Evolutionary conservation across 352 stramenopile species (phyloP).

Genomic region (Pythium aquatile): DNA sequence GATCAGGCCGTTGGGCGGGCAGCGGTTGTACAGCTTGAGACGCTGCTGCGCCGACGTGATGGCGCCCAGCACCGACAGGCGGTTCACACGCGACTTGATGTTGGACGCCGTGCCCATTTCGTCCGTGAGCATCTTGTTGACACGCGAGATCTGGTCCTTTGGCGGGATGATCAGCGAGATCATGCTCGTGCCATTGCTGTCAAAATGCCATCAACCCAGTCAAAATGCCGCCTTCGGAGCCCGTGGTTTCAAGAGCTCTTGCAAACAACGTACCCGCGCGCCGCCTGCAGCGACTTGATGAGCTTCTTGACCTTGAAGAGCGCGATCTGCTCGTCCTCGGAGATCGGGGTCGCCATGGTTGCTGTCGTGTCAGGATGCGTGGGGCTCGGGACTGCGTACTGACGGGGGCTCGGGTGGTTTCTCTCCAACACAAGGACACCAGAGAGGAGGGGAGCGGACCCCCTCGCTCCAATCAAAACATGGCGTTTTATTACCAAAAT

Average conservation of each 20-base stretch:
- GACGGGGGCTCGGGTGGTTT: conserved; percentile 18
- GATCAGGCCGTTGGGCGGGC: conserved; percentile 96
- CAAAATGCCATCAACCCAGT: conserved; percentile 1
- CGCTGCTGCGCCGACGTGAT: conserved; percentile 99
- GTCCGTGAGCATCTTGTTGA: conserved; percentile 98
- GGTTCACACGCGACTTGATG: conserved; percentile 99
- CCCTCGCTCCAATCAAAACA: conserved; percentile 29
- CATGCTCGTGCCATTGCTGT: conserved; percentile 99
- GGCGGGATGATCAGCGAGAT: conserved; percentile 99
- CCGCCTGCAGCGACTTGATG: conserved; percentile 96
- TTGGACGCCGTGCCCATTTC: conserved; percentile 99
- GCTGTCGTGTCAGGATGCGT: not conserved
- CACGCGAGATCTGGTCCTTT: conserved; percentile 97
- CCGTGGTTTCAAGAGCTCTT: not conserved
- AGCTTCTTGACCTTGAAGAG: conserved; percentile 99
- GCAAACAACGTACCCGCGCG: conserved; percentile 50
- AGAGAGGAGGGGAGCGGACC: conserved; percentile 8
- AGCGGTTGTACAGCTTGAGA: conserved; percentile 98
- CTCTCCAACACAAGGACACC: conserved; percentile 5
- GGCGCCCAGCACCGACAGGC: conserved; percentile 96
- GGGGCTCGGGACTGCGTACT: conserved; percentile 1
- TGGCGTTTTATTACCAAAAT: conserved; percentile 16
- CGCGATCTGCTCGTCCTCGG: conserved; percentile 94
- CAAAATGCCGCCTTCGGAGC: not conserved
- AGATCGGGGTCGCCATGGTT: conserved; percentile 23